Evolutionary conservation across 371 early-diverging fungal genomes (phyloP).

Genomic region (Rhizomucor miehei): DNA sequence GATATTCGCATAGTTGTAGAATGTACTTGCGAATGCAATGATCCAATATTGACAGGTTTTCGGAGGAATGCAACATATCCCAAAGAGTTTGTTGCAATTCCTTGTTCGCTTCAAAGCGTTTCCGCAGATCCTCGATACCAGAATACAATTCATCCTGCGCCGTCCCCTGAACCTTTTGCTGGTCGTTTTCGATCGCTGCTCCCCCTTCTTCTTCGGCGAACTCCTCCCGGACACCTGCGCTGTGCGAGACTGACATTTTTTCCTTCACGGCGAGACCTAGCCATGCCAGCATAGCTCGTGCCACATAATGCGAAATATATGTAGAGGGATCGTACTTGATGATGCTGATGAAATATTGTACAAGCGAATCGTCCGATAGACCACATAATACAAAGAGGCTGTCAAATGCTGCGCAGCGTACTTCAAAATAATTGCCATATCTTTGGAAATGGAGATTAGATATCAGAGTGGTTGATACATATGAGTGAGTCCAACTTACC

Average conservation of each 20-base stretch:
- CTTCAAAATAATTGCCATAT: slow-evolving; percentile 61
- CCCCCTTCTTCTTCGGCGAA: slow-evolving; percentile 51
- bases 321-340: slow-evolving; percentile 61
- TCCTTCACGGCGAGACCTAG: slow-evolving; percentile 51
- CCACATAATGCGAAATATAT: slow-evolving; percentile 50
- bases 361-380: slow-evolving; percentile 38
- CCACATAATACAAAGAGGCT: slow-evolving; percentile 65
- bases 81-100: slow-evolving; percentile 37
- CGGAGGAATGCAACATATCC: slow-evolving; percentile 34
- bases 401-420: slow-evolving; percentile 65
- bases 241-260: slow-evolving; percentile 13
- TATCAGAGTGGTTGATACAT: too few species aligned
- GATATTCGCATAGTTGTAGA: slow-evolving; percentile 56
- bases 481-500: slow-evolving; percentile 23
- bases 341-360: slow-evolving; percentile 52
- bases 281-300: slow-evolving; percentile 44
- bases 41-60: slow-evolving; percentile 36
- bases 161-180: slow-evolving; percentile 15
- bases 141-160: slow-evolving; percentile 28
- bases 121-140: slow-evolving; percentile 31
- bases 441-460: slow-evolving; percentile 9
- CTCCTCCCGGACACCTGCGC: slow-evolving; percentile 34
- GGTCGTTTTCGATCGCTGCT: slow-evolving; percentile 34
- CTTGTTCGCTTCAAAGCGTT: slow-evolving; percentile 33
- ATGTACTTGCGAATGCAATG: slow-evolving; percentile 56